These are phyloP conservation scores for Nepenthes alata DNA, from an alignment of 179 eudicot species.

Conservation along the genomic window DNA sequence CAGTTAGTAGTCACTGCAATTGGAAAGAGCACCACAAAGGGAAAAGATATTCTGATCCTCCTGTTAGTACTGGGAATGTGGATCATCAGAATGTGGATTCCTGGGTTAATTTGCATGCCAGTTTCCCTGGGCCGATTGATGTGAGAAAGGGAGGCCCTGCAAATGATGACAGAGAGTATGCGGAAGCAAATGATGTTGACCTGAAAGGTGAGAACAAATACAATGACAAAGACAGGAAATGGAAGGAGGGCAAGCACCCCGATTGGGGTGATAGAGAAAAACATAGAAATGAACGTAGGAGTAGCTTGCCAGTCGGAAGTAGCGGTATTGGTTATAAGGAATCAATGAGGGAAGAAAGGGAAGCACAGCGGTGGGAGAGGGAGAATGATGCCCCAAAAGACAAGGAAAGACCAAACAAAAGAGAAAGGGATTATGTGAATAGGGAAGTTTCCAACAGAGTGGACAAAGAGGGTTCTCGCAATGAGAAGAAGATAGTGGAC, in stretches of 20 bases:
- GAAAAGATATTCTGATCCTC: conserved; percentile 49
- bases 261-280: conserved; percentile 73
- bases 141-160: conserved; percentile 30
- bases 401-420: conserved; percentile 52
- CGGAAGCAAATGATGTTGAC: conserved; percentile 57
- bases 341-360: conserved; percentile 44
- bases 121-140: conserved; percentile 32
- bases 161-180: conserved; percentile 29
- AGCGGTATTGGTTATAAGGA: conserved; percentile 51
- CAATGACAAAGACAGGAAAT: conserved; percentile 71
- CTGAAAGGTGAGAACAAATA: conserved; percentile 59
- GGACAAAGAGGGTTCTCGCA: conserved; percentile 42
- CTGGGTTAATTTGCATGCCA: conserved; percentile 29
- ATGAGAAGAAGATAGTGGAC: conserved; percentile 46
- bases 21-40: conserved; percentile 62
- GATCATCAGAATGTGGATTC: conserved; percentile 16
- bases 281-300: conserved; percentile 53
- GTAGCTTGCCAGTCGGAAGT: conserved; percentile 35
- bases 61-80: conserved; percentile 30
- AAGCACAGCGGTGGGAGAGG: conserved; percentile 25
- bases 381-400: conserved; percentile 57
- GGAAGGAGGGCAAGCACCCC: conserved; percentile 71
- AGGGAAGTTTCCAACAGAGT: conserved; percentile 41
- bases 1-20: conserved; percentile 28
- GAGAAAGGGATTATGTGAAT: conserved; percentile 54